Evolutionary conservation across 2,329 filamentous ascomycete species (phyloP), one percentile per base, ranked within the genome.

Genomic region (Daldinia sp.): DNA sequence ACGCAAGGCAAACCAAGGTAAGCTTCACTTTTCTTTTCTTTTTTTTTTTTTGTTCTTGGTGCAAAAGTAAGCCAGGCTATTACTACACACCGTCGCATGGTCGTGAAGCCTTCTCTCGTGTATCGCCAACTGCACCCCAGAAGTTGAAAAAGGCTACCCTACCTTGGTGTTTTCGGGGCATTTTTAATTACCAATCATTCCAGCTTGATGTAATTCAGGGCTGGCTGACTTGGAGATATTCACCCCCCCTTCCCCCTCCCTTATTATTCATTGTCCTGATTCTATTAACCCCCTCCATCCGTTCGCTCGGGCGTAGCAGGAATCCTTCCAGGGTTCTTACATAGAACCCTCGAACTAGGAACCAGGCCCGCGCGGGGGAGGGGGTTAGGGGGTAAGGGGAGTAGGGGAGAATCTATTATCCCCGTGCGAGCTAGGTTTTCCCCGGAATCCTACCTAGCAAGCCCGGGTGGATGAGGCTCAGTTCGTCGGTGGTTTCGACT

Each of bases 371-470:
- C 46, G 46, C 13, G 46, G 46, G 13, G 26, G 10, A 30, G 1
- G 46, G 6, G 44, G 20, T 1, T 23, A 23, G 20, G 44, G 23
- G 44, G 42, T 3, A 3, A 18, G 18, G 13, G 37, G 59, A 50
- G 65, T 48, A 39, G 13, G 10, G 37, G 15, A n/a, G 37, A n/a
- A n/a, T 39, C 26, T 46, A n/a, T 39, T 42, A 62, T 62, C 60
- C 62, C 62, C 68, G 35, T 5, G 13, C 12, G 35, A 39, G 35
- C 12, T 65, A 53, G 60, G 33, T 33, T 66, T 66, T 64, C 68
- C 65, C 68, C 62, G 65, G 65, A 63, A 71, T 70, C 59, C 67
- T 62, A 67, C 69, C 59, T 69, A 13, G 55, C 37, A 51, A 68
- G 35, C 59, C 59, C 48, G 60, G 64, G 67, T 56, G 51, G 61